Base-by-base conservation (phyloP, 306 rosid genomes). In the Vigna hirtella region DNA sequence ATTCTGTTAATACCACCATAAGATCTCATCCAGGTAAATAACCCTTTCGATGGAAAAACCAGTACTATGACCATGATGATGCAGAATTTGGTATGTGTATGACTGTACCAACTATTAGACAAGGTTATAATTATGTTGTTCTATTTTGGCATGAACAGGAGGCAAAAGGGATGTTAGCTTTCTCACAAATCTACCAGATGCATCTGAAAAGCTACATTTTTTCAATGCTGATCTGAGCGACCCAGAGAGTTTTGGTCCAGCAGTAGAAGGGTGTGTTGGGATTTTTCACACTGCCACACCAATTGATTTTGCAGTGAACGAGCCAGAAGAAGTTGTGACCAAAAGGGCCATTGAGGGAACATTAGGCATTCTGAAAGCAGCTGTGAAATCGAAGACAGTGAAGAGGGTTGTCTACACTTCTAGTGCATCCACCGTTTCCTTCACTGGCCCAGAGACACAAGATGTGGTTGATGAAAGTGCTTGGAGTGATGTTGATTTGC, bases 361-460 rank as follows among this genome's bases (percentile, higher is more conserved):
- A 13, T 15, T 89, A 13, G 90, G 88, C 4, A 87, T 91, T 4
- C 53, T 91, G 32, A 81, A 73, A 36, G 86, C 87, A 12, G 85
- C 92, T 63, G 14, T 79, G 1, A 34, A 84, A 26, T 84, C 90
- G 0, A 74, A 87, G 64, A 88, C 87, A 0, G 86, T 91, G 71
- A 89, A 83, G 55, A 83, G 90, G 43, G 87, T 91, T 34, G 84
- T 91, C 1, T 89, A 91, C 86, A 84, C 96, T 79, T 87, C 93
- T 0, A 83, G 86, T 80, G 85, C 64, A 15, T 36, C 91, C 7
- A 76, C 91, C 3, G 82, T 81, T 24, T 1, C 4, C 7, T 57
- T 15, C 14, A 70, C 22, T 16, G 81, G 80, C 53, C 20, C 28
- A 47, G 28, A 72, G 22, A 17, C 1, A 0, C 66, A 58, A 11